phyloP scores from a whole-genome alignment of 2,329 filamentous ascomycete genomes.

The Aspergillus novoparasiticus region DNA sequence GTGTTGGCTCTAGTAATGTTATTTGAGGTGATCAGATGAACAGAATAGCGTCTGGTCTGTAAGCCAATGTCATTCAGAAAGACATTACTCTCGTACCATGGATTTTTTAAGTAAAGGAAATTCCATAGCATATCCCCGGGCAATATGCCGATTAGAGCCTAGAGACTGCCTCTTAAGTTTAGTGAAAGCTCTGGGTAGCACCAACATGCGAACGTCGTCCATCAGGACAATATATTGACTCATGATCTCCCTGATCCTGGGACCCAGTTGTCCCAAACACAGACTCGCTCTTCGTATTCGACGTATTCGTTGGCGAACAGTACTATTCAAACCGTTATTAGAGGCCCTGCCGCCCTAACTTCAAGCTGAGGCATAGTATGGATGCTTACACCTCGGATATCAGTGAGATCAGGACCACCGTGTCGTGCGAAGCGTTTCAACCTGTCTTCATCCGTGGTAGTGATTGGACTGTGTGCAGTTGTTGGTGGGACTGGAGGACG shows the following conservation, averaged over 20 bases:
- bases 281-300: neutral
- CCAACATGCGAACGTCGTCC: neutral
- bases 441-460: neutral
- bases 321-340: neutral
- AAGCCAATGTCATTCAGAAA: too few species aligned
- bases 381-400: neutral
- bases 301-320: neutral
- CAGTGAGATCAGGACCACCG: neutral
- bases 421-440: neutral
- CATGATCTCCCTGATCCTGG: neutral
- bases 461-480: too few species aligned
- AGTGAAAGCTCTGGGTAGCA: neutral
- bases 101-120: neutral
- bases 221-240: neutral
- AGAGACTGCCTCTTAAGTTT: too few species aligned
- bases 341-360: too few species aligned
- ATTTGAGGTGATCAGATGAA: too few species aligned
- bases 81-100: too few species aligned
- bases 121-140: neutral
- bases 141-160: neutral
- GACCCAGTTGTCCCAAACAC: neutral
- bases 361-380: neutral
- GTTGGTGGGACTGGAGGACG: neutral
- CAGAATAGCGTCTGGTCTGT: too few species aligned
- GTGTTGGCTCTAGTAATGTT: too few species aligned